These are phyloP conservation scores for Epichloe glyceriae DNA, from an alignment of 2,329 filamentous ascomycete genomes.

Conservation along the genomic window DNA sequence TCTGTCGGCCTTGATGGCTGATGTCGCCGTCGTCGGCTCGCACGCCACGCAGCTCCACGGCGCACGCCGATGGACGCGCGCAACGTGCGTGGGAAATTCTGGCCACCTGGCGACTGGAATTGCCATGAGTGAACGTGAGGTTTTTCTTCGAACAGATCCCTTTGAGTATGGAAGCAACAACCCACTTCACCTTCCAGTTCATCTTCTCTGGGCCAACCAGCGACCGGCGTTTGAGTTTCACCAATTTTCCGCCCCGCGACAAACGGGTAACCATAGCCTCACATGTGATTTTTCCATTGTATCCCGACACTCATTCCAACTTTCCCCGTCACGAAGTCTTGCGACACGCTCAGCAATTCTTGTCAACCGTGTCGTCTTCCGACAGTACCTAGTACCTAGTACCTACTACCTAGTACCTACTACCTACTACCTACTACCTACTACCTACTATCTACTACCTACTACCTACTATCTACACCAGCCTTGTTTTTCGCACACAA, in stretches of 20 bases:
- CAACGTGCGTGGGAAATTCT: neutral
- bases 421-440: too few species aligned
- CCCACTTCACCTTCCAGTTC: neutral
- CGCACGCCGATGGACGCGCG: neutral
- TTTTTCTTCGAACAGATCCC: too few species aligned
- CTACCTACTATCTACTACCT: too few species aligned
- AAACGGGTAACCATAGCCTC: neutral
- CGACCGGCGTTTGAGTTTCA: neutral
- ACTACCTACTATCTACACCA: neutral
- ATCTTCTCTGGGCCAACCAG: slow-evolving; percentile 2
- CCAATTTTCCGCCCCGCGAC: neutral
- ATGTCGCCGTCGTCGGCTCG: neutral
- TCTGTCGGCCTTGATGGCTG: too few species aligned
- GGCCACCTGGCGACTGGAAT: too few species aligned
- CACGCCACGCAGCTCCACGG: neutral
- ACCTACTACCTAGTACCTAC: neutral
- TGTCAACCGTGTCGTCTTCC: neutral
- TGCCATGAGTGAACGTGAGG: too few species aligned
- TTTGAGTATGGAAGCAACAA: neutral
- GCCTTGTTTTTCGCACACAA: too few species aligned
- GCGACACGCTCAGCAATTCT: neutral
- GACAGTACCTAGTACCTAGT: too few species aligned
- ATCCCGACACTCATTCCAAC: neutral
- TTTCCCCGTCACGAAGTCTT: neutral
- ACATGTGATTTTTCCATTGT: neutral